Evolutionary conservation across 768 basidiomycete species (phyloP), one percentile per base, ranked within the genome.

Genomic region (Pleurotus citrinopileatus): DNA sequence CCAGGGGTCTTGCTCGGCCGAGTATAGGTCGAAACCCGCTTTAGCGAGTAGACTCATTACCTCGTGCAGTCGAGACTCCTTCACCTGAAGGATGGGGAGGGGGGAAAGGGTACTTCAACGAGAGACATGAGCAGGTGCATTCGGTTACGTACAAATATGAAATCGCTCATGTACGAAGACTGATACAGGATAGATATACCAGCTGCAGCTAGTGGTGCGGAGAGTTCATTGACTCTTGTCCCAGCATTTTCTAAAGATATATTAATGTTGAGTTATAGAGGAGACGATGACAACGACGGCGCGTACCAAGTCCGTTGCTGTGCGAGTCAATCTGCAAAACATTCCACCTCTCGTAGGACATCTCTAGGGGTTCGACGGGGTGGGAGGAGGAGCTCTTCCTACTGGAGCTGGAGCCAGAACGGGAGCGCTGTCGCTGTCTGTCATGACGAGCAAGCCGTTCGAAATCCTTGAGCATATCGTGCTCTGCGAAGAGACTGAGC

Each of bases 151-250:
- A 90, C 88, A 59, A 91, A 84, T 54, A 91, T 87, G 63, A 87
- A 91, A 67, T 91, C 89, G 60, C 87, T 84, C 79, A 82, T 83
- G 66, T 91, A 91, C 2, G 88, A 88, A 4, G 87, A 89, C 63
- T 89, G 87, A 66, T 91, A 92, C 12, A 91, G 72, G 45, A 92
- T 91, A 27, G 86, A 88, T 32, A 92, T 89, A 2, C 87, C 87
- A 32, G 84, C 86, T 10, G 81, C 83, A 9, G 88, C 87, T 17
- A 92, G 71, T 27, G 85, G 87, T 13, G 86, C 83, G 19, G 90
- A 90, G 27, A 92, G 73, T 62, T 91, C 87, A 57, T 84, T 81
- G 0, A 91, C 82, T 42, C 89, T 78, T 17, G 85, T 83, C 10
- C 88, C 87, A 4, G 86, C 83, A 57, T 78, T 82, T 64, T 85